Conservation (phyloP, 2,329 filamentous ascomycete species). For the Neonectria hederae region DNA sequence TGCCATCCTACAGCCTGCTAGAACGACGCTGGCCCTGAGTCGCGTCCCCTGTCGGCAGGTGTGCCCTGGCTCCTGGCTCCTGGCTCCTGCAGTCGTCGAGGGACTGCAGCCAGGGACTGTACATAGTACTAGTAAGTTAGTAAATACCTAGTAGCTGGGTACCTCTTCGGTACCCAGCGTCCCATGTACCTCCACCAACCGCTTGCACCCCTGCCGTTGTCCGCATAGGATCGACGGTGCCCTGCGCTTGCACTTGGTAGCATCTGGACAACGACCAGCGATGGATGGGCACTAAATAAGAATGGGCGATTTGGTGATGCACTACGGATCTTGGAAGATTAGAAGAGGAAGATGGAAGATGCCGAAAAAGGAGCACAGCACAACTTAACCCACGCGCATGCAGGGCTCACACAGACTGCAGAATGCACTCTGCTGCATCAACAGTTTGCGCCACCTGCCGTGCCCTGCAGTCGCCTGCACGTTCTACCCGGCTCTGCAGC, state of each 20-base stretch:
- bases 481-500: background rate
- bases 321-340: conserved; percentile 6
- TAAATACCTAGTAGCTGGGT: no score
- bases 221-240: conserved; percentile 19
- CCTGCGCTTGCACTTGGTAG: background rate
- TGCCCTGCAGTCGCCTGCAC: background rate
- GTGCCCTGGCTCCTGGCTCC: conserved; percentile 8
- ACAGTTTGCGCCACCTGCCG: background rate
- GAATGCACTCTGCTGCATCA: conserved; percentile 8
- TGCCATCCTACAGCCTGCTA: conserved; percentile 10
- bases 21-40: conserved; percentile 33
- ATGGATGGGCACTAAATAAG: background rate
- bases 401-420: conserved; percentile 7
- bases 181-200: conserved; percentile 2
- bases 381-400: conserved; percentile 23
- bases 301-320: conserved; percentile 4
- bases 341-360: conserved; percentile 8
- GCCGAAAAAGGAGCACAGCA: conserved; percentile 9
- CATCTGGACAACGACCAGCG: conserved; percentile 9
- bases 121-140: no score
- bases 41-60: conserved; percentile 34
- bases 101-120: no score
- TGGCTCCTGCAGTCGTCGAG: no score
- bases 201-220: background rate
- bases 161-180: background rate